Evolutionary conservation across 129 eudicot genomes (phyloP).

Genomic region (Kitagawia praeruptora): DNA sequence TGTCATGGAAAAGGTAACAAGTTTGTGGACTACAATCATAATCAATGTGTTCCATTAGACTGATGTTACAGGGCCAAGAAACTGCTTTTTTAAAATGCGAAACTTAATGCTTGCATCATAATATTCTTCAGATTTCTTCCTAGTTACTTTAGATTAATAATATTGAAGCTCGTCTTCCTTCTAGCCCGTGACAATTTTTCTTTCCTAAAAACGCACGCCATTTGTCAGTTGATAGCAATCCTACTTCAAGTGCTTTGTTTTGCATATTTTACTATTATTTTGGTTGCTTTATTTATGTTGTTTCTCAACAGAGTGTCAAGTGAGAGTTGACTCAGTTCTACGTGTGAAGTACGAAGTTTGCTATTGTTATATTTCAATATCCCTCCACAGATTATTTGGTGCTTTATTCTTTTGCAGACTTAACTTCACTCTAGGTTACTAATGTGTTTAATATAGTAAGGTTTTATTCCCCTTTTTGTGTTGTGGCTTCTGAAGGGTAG

Average conservation of each 20-base stretch:
- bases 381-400: background rate
- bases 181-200: background rate
- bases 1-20: background rate
- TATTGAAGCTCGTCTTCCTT: background rate
- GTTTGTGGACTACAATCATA: background rate
- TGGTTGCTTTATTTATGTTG: background rate
- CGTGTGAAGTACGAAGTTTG: background rate
- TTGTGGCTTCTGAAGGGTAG: background rate
- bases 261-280: background rate
- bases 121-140: background rate
- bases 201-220: background rate
- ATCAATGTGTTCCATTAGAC: background rate
- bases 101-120: background rate
- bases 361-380: background rate
- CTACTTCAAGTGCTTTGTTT: background rate
- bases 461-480: background rate
- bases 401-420: background rate
- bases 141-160: background rate
- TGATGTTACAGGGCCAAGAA: background rate
- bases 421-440: background rate
- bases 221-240: background rate
- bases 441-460: background rate
- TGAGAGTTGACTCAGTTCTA: background rate
- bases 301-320: background rate
- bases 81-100: background rate